Conservation (phyloP, 139 green algal species). For the Chlorella sorokiniana region DNA sequence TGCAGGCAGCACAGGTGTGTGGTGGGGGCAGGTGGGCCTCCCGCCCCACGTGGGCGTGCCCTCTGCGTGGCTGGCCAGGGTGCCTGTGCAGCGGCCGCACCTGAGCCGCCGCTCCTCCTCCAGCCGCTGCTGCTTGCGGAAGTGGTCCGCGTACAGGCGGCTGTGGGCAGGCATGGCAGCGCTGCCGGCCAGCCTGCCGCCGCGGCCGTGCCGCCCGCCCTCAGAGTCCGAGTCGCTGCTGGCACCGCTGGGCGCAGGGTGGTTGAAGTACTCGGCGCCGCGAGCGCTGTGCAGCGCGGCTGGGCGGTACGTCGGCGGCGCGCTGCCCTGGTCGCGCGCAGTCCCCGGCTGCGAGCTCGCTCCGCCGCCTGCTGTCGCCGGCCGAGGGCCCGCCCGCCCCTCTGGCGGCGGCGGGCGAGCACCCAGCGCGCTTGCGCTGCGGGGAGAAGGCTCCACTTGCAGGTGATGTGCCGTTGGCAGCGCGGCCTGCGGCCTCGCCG, state of each 20-base stretch:
- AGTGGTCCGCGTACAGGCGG: slow-evolving; percentile 64
- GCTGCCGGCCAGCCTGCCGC: not conserved
- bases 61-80: no score
- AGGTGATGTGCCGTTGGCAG: not conserved
- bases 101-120: slow-evolving; percentile 54
- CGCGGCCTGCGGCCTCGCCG: not conserved
- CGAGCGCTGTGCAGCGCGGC: slow-evolving; percentile 6
- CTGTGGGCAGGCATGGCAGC: slow-evolving; percentile 36
- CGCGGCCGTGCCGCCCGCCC: not conserved
- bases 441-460: not conserved
- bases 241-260: not conserved
- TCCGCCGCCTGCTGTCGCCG: not conserved
- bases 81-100: not conserved
- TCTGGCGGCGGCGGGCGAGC: not conserved
- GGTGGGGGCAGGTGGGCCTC: not conserved
- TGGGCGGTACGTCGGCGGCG: not conserved
- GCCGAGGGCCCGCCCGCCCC: not conserved
- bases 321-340: not conserved
- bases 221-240: not conserved
- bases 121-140: slow-evolving; percentile 46
- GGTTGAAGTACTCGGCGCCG: slow-evolving; percentile 11
- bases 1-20: not conserved
- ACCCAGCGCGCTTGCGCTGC: not conserved
- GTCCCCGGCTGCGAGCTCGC: not conserved
- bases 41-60: no score